Conservation (phyloP, 345 rosid genomes). For the Toxicodendron radicans region DNA sequence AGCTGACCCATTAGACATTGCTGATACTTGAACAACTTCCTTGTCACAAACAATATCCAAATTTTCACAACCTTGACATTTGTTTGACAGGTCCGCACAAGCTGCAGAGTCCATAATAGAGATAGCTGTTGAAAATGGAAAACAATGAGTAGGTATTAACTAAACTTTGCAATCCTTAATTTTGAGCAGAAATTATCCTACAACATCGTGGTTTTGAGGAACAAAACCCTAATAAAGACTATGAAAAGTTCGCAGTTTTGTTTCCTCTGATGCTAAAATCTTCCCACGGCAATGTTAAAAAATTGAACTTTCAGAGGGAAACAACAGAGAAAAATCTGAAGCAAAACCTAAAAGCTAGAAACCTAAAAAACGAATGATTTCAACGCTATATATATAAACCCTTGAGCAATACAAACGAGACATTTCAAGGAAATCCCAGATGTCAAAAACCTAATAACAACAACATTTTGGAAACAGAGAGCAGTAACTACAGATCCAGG, state of each 20-base stretch:
- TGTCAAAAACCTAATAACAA: not conserved
- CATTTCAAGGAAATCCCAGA: not conserved
- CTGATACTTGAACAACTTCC: slow-evolving; percentile 15
- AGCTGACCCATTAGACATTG: not conserved
- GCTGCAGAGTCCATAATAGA: slow-evolving; percentile 30
- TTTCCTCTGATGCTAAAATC: not conserved
- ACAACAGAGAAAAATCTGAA: not conserved
- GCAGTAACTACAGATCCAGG: slow-evolving; percentile 4
- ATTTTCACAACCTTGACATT: slow-evolving; percentile 11
- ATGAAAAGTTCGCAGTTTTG: not conserved
- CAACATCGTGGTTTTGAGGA: not conserved
- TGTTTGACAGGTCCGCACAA: not conserved
- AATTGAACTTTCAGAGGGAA: not conserved
- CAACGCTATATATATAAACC: no score
- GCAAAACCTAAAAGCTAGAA: not conserved
- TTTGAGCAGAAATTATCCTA: not conserved
- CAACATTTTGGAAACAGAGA: not conserved
- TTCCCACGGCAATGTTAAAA: no score
- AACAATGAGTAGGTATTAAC: not conserved
- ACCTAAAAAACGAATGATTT: no score
- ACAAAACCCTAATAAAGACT: not conserved
- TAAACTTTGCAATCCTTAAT: not conserved
- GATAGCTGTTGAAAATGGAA: slow-evolving; percentile 16
- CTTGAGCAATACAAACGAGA: no score
- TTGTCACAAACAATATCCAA: slow-evolving; percentile 5